These are phyloP conservation scores for Rhodotorula graminis DNA, from an alignment of 768 basidiomycete species.

Conservation along the genomic window DNA sequence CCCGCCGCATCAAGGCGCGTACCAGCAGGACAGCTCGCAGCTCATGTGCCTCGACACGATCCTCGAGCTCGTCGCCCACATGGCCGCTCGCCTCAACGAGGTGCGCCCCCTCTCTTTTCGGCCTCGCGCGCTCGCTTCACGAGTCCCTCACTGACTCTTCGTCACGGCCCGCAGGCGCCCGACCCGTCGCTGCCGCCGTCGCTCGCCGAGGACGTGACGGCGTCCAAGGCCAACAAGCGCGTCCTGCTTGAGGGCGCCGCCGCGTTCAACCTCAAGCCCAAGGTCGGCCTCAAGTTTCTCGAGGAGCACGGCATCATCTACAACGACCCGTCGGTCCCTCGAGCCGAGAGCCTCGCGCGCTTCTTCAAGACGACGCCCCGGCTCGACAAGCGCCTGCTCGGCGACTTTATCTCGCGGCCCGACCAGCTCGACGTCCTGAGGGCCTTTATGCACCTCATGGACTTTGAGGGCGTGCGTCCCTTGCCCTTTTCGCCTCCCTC, in stretches of 20 bases:
- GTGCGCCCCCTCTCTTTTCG: background rate
- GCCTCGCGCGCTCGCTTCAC: too few species aligned
- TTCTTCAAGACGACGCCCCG: conserved; percentile 79
- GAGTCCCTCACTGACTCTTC: background rate
- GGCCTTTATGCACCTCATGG: conserved; percentile 80
- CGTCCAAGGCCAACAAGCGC: conserved; percentile 77
- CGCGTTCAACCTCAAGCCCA: conserved; percentile 89
- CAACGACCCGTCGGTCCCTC: conserved; percentile 42
- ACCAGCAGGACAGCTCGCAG: conserved; percentile 67
- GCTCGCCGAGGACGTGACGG: conserved; percentile 57
- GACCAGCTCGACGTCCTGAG: conserved; percentile 79
- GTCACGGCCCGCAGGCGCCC: background rate
- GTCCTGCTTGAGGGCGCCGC: conserved; percentile 74
- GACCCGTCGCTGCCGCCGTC: conserved; percentile 34
- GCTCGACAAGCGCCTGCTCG: conserved; percentile 86
- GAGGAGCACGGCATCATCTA: conserved; percentile 84
- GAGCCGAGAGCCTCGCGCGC: conserved; percentile 61
- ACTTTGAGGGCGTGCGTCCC: conserved; percentile 72
- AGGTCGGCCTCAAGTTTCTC: conserved; percentile 78
- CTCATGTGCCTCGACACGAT: conserved; percentile 82
- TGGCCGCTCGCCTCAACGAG: conserved; percentile 60
- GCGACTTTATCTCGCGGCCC: conserved; percentile 84
- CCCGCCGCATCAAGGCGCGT: conserved; percentile 52
- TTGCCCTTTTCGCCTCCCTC: background rate
- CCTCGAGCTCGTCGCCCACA: conserved; percentile 77